Evolutionary conservation across 2,329 filamentous ascomycete species (phyloP).

Genomic region (Laburnicola sp.): DNA sequence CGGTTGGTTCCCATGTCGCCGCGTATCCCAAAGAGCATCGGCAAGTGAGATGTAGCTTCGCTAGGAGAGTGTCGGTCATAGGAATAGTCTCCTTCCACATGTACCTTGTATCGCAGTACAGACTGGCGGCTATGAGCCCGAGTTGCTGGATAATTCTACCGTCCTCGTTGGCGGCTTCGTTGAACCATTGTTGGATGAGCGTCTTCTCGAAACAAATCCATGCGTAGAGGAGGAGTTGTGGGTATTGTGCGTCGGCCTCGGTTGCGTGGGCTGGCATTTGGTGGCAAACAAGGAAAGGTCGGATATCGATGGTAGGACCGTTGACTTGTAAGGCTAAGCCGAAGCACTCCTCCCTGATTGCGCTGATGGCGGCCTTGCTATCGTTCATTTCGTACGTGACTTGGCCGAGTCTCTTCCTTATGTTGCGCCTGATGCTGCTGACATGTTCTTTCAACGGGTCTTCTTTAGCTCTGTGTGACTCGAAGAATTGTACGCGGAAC

Average conservation of each 20-base stretch:
- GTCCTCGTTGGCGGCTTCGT: conserved; percentile 45
- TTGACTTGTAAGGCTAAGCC: conserved; percentile 25
- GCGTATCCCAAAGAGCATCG: conserved; percentile 80
- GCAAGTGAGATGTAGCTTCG: conserved; percentile 79
- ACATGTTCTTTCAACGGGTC: conserved; percentile 34
- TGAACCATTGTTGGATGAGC: conserved; percentile 64
- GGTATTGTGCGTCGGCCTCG: conserved; percentile 48
- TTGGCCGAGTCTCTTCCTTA: conserved; percentile 40
- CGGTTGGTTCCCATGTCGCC: conserved; percentile 70
- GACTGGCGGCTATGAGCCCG: conserved; percentile 72
- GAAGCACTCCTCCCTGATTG: conserved; percentile 36
- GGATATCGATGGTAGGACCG: conserved; percentile 42
- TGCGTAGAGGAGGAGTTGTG: conserved; percentile 62
- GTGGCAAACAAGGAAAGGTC: conserved; percentile 41
- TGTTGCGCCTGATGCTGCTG: conserved; percentile 38
- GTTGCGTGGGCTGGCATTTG: conserved; percentile 32
- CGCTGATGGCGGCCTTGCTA: conserved; percentile 31
- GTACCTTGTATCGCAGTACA: conserved; percentile 72
- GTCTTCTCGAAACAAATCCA: conserved; percentile 76
- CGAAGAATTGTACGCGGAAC: conserved; percentile 37
- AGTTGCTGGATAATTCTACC: conserved; percentile 67
- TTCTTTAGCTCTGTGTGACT: conserved; percentile 26
- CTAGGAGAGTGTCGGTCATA: conserved; percentile 81
- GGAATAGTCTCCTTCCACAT: conserved; percentile 65
- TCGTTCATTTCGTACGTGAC: conserved; percentile 34